Percentiles rank a stretch among this genome's conserved stretches.
These are phyloP conservation scores for Ceratobasidium papillatum DNA, from an alignment of 1,284 basidiomycete species.

Conservation along the genomic window DNA sequence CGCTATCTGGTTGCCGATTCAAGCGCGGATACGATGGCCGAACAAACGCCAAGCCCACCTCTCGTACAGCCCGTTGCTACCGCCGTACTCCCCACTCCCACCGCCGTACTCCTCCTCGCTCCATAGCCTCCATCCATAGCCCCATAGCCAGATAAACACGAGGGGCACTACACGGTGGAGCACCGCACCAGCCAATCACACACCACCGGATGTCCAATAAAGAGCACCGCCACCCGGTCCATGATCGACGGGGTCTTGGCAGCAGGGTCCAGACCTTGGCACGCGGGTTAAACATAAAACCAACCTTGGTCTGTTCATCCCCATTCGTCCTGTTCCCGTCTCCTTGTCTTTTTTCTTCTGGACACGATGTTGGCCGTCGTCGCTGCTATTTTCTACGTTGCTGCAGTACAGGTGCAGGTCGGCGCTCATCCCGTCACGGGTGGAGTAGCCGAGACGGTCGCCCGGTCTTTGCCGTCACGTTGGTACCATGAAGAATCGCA, in stretches of 20 bases:
- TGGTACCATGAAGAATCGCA: conserved; percentile 60
- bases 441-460: not conserved
- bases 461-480: conserved; percentile 50
- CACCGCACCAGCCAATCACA: not conserved
- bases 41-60: not conserved
- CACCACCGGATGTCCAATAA: not conserved
- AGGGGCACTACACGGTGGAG: not conserved
- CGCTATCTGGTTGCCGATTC: not conserved
- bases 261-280: not conserved
- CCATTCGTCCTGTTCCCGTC: not conserved
- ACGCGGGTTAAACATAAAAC: not conserved
- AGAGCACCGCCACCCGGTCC: not conserved
- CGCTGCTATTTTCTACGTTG: not conserved
- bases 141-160: not conserved
- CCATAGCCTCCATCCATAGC: no score
- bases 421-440: not conserved
- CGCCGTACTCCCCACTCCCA: not conserved
- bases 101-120: no score
- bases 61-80: not conserved
- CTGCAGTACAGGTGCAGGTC: not conserved
- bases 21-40: not conserved
- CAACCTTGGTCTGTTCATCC: not conserved
- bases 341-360: not conserved
- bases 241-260: conserved; percentile 5
- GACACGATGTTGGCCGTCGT: conserved; percentile 6